Conservation (phyloP, 1,284 basidiomycete species). For the Clitocybe nebularis region DNA sequence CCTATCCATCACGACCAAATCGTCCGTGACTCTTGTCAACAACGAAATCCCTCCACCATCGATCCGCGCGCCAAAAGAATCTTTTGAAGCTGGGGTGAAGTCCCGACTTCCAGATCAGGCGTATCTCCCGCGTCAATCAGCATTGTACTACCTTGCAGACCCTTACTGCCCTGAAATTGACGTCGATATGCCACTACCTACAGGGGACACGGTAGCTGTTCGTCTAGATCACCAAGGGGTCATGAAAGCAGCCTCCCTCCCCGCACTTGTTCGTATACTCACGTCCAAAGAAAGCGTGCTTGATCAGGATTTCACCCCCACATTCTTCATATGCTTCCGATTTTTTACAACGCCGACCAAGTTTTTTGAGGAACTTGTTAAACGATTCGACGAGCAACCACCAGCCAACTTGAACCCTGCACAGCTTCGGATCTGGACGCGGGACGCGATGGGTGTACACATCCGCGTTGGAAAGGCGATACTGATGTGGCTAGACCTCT, state of each 20-base stretch:
- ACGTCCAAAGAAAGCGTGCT: constrained; percentile 36
- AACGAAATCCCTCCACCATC: not conserved
- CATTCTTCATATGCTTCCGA: constrained; percentile 78
- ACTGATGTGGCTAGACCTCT: constrained; percentile 70
- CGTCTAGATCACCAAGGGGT: constrained; percentile 22
- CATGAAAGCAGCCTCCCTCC: constrained; percentile 35
- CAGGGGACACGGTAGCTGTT: constrained; percentile 20
- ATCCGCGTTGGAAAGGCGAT: constrained; percentile 65
- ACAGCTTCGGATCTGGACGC: constrained; percentile 46
- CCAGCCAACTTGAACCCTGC: constrained; percentile 26
- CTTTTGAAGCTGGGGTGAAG: constrained; percentile 3
- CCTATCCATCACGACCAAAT: constrained; percentile 9
- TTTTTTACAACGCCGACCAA: constrained; percentile 61
- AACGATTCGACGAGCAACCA: constrained; percentile 51
- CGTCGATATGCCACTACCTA: constrained; percentile 26
- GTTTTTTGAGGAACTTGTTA: constrained; percentile 51
- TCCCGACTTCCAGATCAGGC: constrained; percentile 11
- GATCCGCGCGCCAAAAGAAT: constrained; percentile 1
- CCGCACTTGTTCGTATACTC: constrained; percentile 44
- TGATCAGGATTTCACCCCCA: constrained; percentile 35
- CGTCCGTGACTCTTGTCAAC: constrained; percentile 11
- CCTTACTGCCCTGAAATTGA: constrained; percentile 22
- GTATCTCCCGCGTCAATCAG: constrained; percentile 25
- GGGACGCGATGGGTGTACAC: constrained; percentile 51
- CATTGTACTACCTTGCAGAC: constrained; percentile 24